Percentiles rank a stretch among this genome's conserved stretches.
phyloP scores from a whole-genome alignment of 495 filamentous ascomycete species.

The Lepidopterella palustris region DNA sequence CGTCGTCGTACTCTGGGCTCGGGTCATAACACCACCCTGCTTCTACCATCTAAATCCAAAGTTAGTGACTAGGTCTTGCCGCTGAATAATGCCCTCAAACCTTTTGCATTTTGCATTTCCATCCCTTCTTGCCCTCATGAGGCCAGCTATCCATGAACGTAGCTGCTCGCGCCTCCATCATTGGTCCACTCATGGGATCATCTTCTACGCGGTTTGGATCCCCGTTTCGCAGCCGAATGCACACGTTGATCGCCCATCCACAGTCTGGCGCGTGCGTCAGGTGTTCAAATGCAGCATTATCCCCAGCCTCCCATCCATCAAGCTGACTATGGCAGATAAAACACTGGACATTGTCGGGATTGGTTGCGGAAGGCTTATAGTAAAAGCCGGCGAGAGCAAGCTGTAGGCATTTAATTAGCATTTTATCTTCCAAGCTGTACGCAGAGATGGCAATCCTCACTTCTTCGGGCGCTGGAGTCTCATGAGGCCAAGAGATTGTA shows the following conservation, averaged over 20 bases:
- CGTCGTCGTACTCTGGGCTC: slow-evolving; percentile 68
- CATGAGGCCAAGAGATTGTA: slow-evolving; percentile 69
- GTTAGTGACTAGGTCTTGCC: slow-evolving; percentile 15
- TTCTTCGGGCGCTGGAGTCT: slow-evolving; percentile 55
- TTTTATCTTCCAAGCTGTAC: background rate
- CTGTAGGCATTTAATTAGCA: slow-evolving; percentile 42
- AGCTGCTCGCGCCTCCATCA: slow-evolving; percentile 67
- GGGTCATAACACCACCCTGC: slow-evolving; percentile 93
- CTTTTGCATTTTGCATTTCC: slow-evolving; percentile 81
- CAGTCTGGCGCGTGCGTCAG: slow-evolving; percentile 72
- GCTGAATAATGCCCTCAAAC: slow-evolving; percentile 38
- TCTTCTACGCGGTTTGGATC: slow-evolving; percentile 53
- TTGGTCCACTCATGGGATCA: slow-evolving; percentile 62
- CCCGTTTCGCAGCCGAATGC: slow-evolving; percentile 59
- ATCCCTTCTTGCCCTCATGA: slow-evolving; percentile 79
- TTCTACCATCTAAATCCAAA: slow-evolving; percentile 63
- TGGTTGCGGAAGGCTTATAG: slow-evolving; percentile 66
- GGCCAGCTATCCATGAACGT: slow-evolving; percentile 81
- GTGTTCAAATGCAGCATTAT: slow-evolving; percentile 77
- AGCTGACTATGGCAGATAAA: slow-evolving; percentile 74
- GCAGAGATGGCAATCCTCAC: slow-evolving; percentile 40
- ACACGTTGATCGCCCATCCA: slow-evolving; percentile 78
- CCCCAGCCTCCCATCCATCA: slow-evolving; percentile 82
- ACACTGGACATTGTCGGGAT: slow-evolving; percentile 82
- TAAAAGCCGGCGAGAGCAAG: slow-evolving; percentile 87